Conservation (phyloP, 768 basidiomycete species). For the Brasilioporus rufonigricans region DNA sequence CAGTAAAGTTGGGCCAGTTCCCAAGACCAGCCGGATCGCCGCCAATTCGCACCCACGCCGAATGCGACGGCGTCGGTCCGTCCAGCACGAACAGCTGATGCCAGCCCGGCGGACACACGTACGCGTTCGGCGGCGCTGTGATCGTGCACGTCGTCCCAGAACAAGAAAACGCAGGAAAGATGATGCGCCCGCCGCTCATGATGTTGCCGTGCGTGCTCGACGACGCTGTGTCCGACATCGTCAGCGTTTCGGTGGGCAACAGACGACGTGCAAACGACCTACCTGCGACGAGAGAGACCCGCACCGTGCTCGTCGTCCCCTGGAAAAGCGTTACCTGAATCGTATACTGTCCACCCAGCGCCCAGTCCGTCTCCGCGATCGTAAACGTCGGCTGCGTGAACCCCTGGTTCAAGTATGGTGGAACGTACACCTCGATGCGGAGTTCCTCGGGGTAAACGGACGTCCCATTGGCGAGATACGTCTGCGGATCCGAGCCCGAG, state of each 20-base stretch:
- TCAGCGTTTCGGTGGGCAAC: neutral
- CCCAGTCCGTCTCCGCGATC: conserved; percentile 61
- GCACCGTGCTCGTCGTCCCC: conserved; percentile 46
- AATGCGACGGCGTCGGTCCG: conserved; percentile 74
- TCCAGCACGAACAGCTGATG: conserved; percentile 74
- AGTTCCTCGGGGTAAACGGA: conserved; percentile 70
- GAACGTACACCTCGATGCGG: conserved; percentile 77
- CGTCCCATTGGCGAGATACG: conserved; percentile 36
- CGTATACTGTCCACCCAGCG: conserved; percentile 46
- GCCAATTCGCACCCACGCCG: conserved; percentile 76
- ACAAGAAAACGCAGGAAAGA: conserved; percentile 74
- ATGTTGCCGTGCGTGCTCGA: conserved; percentile 78
- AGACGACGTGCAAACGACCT: conserved; percentile 18
- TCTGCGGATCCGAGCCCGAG: conserved; percentile 74
- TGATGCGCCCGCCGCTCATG: conserved; percentile 63
- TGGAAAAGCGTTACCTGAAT: conserved; percentile 47
- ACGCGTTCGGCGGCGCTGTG: too few species aligned
- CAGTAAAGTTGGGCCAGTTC: conserved; percentile 69
- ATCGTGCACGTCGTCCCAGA: conserved; percentile 41
- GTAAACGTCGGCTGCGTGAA: conserved; percentile 60
- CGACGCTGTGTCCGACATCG: conserved; percentile 41
- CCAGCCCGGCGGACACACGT: conserved; percentile 72
- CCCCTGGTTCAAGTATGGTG: conserved; percentile 76
- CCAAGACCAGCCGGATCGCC: conserved; percentile 69
- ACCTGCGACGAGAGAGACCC: conserved; percentile 67